Evolutionary conservation across 805 yeast genomes (phyloP), one percentile per base, ranked within the genome.

Genomic region (Clavispora asparagi): DNA sequence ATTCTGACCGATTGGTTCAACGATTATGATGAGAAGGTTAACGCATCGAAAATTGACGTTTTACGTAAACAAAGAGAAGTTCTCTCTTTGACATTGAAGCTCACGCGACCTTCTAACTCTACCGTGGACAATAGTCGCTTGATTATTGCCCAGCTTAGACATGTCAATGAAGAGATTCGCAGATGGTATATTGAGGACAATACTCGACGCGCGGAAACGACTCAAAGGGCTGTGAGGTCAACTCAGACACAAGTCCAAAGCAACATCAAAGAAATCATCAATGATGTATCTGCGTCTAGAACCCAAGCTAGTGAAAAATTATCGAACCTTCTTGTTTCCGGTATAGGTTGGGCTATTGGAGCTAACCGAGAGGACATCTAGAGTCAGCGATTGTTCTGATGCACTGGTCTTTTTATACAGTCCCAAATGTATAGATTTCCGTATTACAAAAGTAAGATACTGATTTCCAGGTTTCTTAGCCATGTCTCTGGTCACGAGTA

Each of bases 341-440:
- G 84, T 1, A 60, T 79, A 28, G 83, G 83, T 4, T 79, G 85
- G 85, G 83, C 84, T 4, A 76, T 79, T 52, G 84, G 84, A 6
- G 84, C 84, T 35, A 64, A 60, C 30, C 42, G 46, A 41, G 33
- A 17, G 13, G 40, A 30, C 12, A 14, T 29, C 12, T 16, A 40
- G 25, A 11, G 29, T 9, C 23, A 19, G 23, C 23, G 23, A 19
- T 19, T 8, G 19, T 14, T 16, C 19, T 14, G 11, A 6, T 36
- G 28, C 39, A 36, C 8, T n/a, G 16, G 9, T 19, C n/a, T 23
- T 16, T 25, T 37, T 37, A 17, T 37, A 25, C 40, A 25, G 40
- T 6, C 29, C 10, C 10, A 3, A n/a, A 4, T 25, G 40, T 26
- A 14, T 37, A 37, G 40, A 37, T 11, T 36, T 9, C 23, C 25